Evolutionary conservation across 1,284 basidiomycete genomes (phyloP).

Genomic region (Cerrena zonata): DNA sequence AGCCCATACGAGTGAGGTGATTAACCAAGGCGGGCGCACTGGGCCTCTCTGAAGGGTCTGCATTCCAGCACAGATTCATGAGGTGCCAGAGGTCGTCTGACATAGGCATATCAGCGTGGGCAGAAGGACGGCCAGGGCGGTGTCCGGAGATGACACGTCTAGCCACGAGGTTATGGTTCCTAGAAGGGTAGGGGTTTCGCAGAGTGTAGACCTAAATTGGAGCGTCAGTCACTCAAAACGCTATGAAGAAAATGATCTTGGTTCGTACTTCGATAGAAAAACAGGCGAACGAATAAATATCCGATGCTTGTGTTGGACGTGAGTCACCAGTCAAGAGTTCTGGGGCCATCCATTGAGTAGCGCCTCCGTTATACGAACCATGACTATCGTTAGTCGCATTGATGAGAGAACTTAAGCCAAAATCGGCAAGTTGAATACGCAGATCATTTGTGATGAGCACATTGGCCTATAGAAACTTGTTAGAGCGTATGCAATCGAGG

Average conservation of each 20-base stretch:
- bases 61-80: background rate
- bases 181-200: background rate
- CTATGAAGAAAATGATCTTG: background rate
- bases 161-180: background rate
- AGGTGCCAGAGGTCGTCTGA: background rate
- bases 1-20: conserved; percentile 21
- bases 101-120: background rate
- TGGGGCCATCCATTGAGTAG: conserved; percentile 4
- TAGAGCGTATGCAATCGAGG: background rate
- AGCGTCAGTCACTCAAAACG: background rate
- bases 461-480: conserved; percentile 6
- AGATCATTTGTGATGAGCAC: conserved; percentile 7
- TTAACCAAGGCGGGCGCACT: no score
- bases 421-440: conserved; percentile 2
- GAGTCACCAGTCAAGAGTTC: conserved; percentile 5
- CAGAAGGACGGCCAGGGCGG: background rate
- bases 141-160: background rate
- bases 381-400: background rate
- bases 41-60: no score
- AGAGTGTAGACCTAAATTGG: background rate
- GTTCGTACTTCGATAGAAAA: background rate
- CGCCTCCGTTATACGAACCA: background rate
- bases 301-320: conserved; percentile 5
- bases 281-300: conserved; percentile 4
- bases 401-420: conserved; percentile 1